Evolutionary conservation across 2,329 filamentous ascomycete species (phyloP).

Genomic region (Leptographium flavum): DNA sequence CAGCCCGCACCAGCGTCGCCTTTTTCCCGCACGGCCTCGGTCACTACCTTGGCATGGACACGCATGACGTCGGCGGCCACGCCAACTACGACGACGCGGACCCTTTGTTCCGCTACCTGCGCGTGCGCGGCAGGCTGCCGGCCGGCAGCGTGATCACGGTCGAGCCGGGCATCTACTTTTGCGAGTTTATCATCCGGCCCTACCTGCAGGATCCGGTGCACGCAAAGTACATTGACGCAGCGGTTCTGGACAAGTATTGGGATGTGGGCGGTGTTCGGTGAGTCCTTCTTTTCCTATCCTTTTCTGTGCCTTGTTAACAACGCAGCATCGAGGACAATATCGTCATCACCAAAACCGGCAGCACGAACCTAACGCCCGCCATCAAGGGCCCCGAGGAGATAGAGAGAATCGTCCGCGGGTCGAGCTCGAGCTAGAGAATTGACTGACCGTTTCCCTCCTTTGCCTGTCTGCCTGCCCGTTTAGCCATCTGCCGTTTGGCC

Average conservation of each 20-base stretch:
- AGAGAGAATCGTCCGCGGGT: conserved; percentile 34
- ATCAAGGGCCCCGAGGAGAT: conserved; percentile 46
- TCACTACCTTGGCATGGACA: conserved; percentile 86
- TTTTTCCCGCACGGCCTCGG: conserved; percentile 89
- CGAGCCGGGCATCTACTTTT: conserved; percentile 92
- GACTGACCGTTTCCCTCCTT: too few relatives aligned
- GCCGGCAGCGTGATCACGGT: conserved; percentile 80
- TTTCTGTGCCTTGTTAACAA: not conserved
- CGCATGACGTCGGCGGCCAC: conserved; percentile 73
- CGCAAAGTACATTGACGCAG: conserved; percentile 60
- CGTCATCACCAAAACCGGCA: conserved; percentile 45
- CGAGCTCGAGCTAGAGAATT: not conserved
- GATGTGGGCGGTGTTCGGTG: conserved; percentile 61
- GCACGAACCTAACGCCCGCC: conserved; percentile 50
- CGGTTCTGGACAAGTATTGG: conserved; percentile 67
- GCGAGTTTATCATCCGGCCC: conserved; percentile 72
- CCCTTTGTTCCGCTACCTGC: conserved; percentile 72
- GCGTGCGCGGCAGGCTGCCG: conserved; percentile 62
- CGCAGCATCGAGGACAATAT: conserved; percentile 47
- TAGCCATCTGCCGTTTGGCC: too few relatives aligned
- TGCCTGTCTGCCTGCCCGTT: too few relatives aligned
- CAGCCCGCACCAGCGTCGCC: conserved; percentile 65
- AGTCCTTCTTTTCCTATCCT: conserved; percentile 12
- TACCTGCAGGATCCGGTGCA: conserved; percentile 61
- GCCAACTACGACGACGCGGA: conserved; percentile 68